Evolutionary conservation across 495 filamentous ascomycete species (phyloP).

Genomic region (Xylaria acuta): DNA sequence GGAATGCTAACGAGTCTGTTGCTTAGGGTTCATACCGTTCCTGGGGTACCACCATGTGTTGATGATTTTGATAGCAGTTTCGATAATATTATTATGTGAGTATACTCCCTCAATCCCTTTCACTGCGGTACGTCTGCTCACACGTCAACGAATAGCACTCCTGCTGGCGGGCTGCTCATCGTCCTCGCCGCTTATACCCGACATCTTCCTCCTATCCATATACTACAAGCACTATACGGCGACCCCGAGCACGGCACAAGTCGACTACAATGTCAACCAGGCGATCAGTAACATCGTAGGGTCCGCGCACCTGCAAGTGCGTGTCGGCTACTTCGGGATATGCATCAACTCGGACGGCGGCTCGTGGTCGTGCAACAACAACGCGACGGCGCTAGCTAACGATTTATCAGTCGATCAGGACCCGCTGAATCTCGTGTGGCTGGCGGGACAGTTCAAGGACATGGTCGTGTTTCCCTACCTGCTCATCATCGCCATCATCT

Average conservation of each 20-base stretch:
- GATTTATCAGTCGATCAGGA: conserved; percentile 74
- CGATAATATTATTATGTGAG: conserved; percentile 96
- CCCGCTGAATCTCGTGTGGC: conserved; percentile 81
- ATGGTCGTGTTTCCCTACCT: conserved; percentile 83
- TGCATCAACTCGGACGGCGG: conserved; percentile 77
- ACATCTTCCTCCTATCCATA: conserved; percentile 79
- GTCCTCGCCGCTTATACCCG: conserved; percentile 74
- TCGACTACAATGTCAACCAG: conserved; percentile 78
- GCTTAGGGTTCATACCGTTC: conserved; percentile 84
- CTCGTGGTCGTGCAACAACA: conserved; percentile 76
- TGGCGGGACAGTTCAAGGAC: conserved; percentile 79
- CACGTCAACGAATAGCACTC: conserved; percentile 59
- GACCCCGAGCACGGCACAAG: conserved; percentile 75
- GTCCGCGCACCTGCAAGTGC: conserved; percentile 66
- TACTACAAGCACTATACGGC: conserved; percentile 73
- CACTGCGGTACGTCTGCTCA: background rate
- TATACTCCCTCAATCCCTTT: conserved; percentile 27
- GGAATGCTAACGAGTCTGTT: conserved; percentile 33
- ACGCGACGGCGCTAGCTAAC: conserved; percentile 74
- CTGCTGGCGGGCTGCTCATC: conserved; percentile 81
- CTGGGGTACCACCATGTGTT: conserved; percentile 98
- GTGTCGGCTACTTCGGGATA: conserved; percentile 69
- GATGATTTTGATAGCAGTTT: conserved; percentile 93
- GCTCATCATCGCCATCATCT: conserved; percentile 81
- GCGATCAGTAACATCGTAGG: conserved; percentile 79